Evolutionary conservation across 345 rosid genomes (phyloP).

Genomic region (Linum trigynum): DNA sequence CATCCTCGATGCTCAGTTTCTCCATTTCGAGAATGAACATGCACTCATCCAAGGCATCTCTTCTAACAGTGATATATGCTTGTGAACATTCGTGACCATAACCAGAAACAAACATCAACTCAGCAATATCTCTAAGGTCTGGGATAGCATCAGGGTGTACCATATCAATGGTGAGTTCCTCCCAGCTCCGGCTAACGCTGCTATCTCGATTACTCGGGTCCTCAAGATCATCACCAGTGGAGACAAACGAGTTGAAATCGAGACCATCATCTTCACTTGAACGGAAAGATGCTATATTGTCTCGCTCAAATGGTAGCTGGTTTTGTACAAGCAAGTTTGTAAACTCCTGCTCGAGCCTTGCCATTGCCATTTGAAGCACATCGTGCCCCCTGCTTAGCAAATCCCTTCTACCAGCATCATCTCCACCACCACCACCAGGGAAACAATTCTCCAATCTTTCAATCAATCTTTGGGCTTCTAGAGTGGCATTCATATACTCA

Average conservation of each 20-base stretch:
- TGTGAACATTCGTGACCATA: slow-evolving; percentile 72
- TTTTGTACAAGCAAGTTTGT: slow-evolving; percentile 57
- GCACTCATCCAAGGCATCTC: slow-evolving; percentile 72
- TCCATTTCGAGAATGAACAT: slow-evolving; percentile 64
- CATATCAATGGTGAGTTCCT: slow-evolving; percentile 55
- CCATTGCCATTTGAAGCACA: slow-evolving; percentile 77
- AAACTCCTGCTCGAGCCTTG: slow-evolving; percentile 81
- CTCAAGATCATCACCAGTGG: slow-evolving; percentile 52
- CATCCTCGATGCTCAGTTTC: slow-evolving; percentile 79
- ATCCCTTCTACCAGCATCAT: slow-evolving; percentile 28
- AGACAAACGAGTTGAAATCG: slow-evolving; percentile 41
- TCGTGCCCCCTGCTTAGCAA: slow-evolving; percentile 54
- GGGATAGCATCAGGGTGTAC: slow-evolving; percentile 48
- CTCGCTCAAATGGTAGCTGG: slow-evolving; percentile 60
- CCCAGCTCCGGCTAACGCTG: slow-evolving; percentile 40
- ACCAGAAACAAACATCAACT: slow-evolving; percentile 53
- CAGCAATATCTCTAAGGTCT: slow-evolving; percentile 62
- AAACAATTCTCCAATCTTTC: slow-evolving; percentile 40
- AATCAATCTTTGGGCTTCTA: slow-evolving; percentile 44
- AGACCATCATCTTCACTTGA: slow-evolving; percentile 51
- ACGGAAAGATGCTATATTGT: slow-evolving; percentile 44
- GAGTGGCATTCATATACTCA: slow-evolving; percentile 47
- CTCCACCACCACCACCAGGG: slow-evolving; percentile 18
- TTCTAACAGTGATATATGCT: slow-evolving; percentile 49
- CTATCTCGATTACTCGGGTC: slow-evolving; percentile 42